Evolutionary conservation across 768 basidiomycete species (phyloP), one percentile per base, ranked within the genome.

Genomic region (Amanita polypyramis): DNA sequence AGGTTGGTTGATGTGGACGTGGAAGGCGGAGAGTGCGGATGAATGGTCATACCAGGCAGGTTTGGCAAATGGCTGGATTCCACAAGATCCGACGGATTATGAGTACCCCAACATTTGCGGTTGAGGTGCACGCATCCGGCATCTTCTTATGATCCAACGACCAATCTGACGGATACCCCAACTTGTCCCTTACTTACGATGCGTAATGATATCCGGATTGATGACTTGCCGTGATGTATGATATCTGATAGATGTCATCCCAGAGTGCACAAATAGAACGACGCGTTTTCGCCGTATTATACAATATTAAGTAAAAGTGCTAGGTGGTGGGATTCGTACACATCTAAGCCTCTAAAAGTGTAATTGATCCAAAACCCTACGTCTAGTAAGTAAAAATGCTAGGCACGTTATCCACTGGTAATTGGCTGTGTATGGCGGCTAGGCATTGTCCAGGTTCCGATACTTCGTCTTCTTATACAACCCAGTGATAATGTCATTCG

Each of bases 31-130:
- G 62, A 66, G 66, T 52, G 82, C 87, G 2, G 85, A 89, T 52
- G 93, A 95, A 50, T 96, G 93, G 93, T 74, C 84, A 0, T 95
- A 95, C 68, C 76, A 85, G 53, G 80, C 84, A 38, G 90, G 90
- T 34, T 68, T 94, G 29, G 62, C 68, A 10, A 73, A 80, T 51
- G 91, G 91, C 17, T 93, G 87, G 88, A 93, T 95, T 59, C 91
- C 92, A 7, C 61, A 70, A 52, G 61, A 74, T 50, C 74, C 75
- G 4, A 73, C 73, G 7, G 54, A 60, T 23, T 62, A 57, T 35
- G 56, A 66, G 56, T 88, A 77, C 63, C 83, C 80, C 12, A 73
- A 67, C 54, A 83, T 84, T 47, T 94, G 85, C 54, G 66, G 64
- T 27, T 75, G 50, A 60, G 59, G 21, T 35, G 20, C 20, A 46